Percentiles rank a stretch among this genome's conserved stretches.
phyloP scores from a whole-genome alignment of 1,284 basidiomycete species.

The Inonotus hispidus region DNA sequence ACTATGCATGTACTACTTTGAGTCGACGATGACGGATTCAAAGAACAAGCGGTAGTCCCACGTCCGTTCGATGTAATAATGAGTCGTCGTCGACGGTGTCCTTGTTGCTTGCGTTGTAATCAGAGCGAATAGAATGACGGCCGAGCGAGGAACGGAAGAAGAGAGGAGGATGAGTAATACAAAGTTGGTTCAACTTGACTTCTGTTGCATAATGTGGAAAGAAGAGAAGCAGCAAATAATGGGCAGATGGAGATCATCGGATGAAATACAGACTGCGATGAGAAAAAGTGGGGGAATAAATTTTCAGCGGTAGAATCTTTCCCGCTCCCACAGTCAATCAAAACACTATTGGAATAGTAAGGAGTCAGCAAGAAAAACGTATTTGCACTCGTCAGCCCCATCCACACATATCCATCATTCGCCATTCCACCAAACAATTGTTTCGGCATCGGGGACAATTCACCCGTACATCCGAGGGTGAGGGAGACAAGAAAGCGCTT shows the following conservation, averaged over 20 bases:
- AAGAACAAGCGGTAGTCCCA: conserved; percentile 54
- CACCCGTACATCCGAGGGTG: not conserved
- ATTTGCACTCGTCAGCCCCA: not conserved
- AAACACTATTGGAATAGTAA: not conserved
- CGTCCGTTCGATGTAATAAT: conserved; percentile 44
- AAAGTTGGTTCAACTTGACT: not conserved
- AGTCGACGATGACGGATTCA: conserved; percentile 13
- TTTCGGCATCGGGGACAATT: not conserved
- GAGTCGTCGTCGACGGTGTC: conserved; percentile 22
- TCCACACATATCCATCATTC: not conserved
- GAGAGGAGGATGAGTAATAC: conserved; percentile 7
- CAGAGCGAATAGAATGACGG: not conserved
- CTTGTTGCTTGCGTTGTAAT: conserved; percentile 9
- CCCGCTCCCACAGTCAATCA: not conserved
- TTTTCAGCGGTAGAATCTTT: conserved; percentile 20
- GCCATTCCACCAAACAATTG: not conserved
- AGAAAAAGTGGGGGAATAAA: conserved; percentile 8
- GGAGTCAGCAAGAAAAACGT: not conserved
- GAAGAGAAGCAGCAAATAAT: no score
- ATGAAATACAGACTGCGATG: no score
- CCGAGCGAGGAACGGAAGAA: conserved; percentile 5
- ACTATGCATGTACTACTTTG: conserved; percentile 10
- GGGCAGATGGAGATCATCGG: no score
- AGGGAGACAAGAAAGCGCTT: not conserved
- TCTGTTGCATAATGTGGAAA: no score